Conservation (phyloP, 1,284 basidiomycete species). For the Ceratobasidium papillatum region DNA sequence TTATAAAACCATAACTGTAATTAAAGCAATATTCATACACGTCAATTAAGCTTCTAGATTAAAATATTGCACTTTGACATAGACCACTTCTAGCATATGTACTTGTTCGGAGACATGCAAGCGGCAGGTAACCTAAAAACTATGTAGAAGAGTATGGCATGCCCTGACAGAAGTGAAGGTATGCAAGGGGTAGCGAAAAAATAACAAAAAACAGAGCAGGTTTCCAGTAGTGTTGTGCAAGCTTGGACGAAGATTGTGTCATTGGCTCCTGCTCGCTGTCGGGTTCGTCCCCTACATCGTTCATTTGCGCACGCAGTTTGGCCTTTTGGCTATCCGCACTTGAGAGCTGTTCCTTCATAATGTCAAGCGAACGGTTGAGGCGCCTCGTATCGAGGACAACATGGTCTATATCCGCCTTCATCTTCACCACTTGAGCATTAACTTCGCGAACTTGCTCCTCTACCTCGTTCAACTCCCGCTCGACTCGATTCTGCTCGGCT, state of each 20-base stretch:
- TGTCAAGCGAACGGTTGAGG: conserved; percentile 93
- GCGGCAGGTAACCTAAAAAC: no score
- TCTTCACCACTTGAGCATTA: conserved; percentile 73
- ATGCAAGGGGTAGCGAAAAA: no score
- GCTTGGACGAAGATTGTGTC: neutral
- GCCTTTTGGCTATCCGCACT: conserved; percentile 82
- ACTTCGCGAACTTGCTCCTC: conserved; percentile 86
- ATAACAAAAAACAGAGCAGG: no score
- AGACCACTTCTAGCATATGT: no score
- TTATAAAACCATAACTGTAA: no score
- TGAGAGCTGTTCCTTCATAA: conserved; percentile 92
- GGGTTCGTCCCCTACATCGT: conserved; percentile 56
- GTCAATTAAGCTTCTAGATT: no score
- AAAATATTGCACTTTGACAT: no score
- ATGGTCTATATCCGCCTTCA: conserved; percentile 86
- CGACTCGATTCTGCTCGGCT: conserved; percentile 92
- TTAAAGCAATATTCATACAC: no score
- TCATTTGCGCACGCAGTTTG: conserved; percentile 75
- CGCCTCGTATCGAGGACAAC: conserved; percentile 92
- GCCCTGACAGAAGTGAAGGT: no score
- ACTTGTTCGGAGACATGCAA: no score
- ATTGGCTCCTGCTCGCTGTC: neutral
- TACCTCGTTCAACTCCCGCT: conserved; percentile 90
- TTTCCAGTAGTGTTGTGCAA: no score
- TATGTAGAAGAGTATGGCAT: no score